Conservation (phyloP, 371 early-diverging fungal species). For the Rhizopus arrhizus region DNA sequence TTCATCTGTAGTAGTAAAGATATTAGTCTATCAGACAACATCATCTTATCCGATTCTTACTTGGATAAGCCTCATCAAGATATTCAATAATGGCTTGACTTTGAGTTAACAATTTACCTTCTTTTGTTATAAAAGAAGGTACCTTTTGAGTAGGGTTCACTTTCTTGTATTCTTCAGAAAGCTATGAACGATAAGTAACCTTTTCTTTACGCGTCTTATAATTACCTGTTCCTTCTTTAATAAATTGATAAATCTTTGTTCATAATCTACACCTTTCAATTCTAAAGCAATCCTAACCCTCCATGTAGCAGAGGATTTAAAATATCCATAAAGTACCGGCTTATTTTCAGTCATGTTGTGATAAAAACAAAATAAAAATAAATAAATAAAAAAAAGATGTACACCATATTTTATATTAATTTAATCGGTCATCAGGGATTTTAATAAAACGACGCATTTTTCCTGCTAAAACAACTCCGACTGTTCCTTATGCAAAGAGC, state of each 20-base stretch:
- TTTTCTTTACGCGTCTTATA: not conserved
- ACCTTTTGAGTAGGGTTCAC: conserved; percentile 73
- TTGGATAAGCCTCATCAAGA: conserved; percentile 79
- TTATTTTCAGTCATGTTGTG: conserved; percentile 16
- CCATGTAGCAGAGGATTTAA: conserved; percentile 74
- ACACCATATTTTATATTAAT: no score
- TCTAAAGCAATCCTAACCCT: conserved; percentile 77
- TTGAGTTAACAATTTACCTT: conserved; percentile 62
- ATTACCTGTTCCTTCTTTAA: conserved; percentile 71
- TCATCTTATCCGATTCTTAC: conserved; percentile 23
- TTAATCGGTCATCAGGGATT: not conserved
- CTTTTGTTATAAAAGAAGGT: conserved; percentile 67
- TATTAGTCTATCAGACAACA: not conserved
- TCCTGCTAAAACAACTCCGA: no score
- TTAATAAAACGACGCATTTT: no score
- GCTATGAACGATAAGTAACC: conserved; percentile 25
- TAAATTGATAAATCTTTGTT: conserved; percentile 65
- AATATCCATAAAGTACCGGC: conserved; percentile 76
- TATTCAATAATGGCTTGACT: conserved; percentile 88
- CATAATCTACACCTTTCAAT: conserved; percentile 74
- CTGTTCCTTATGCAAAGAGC: no score
- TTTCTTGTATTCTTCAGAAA: conserved; percentile 52
- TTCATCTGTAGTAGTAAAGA: conserved; percentile 22
- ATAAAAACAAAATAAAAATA: no score
- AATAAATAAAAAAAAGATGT: no score